Conservation (phyloP, 768 basidiomycete genomes). For the Dendrothele bispora region DNA sequence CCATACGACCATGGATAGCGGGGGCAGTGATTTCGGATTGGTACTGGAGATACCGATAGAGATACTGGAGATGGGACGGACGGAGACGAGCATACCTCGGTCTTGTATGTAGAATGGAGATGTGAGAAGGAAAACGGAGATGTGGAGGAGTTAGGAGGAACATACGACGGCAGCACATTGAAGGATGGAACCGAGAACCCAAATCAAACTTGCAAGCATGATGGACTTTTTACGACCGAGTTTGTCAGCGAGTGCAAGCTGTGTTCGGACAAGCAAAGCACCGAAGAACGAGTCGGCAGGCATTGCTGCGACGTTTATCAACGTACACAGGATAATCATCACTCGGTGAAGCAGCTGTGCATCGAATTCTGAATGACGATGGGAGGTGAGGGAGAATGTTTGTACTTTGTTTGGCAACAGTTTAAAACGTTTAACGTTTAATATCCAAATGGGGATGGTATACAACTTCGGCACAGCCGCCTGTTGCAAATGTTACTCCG, state of each 20-base stretch:
- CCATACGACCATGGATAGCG: conserved; percentile 70
- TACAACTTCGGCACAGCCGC: too few relatives aligned
- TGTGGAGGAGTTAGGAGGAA: conserved; percentile 2
- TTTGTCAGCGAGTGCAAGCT: conserved; percentile 64
- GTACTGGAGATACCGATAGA: conserved; percentile 71
- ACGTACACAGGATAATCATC: too few relatives aligned
- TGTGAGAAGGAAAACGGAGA: too few relatives aligned
- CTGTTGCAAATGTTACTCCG: too few relatives aligned
- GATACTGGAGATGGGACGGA: conserved; percentile 66
- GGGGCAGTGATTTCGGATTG: conserved; percentile 77
- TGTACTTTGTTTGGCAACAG: too few relatives aligned
- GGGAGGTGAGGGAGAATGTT: too few relatives aligned
- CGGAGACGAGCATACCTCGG: conserved; percentile 73
- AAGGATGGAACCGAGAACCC: conserved; percentile 72
- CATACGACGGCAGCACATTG: conserved; percentile 59
- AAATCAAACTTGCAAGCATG: conserved; percentile 65
- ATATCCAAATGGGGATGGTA: too few relatives aligned
- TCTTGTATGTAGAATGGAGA: conserved; percentile 27
- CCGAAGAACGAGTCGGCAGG: conserved; percentile 73
- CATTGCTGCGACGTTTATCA: conserved; percentile 79
- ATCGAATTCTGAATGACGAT: too few relatives aligned
- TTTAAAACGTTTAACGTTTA: too few relatives aligned
- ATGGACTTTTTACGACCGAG: conserved; percentile 68
- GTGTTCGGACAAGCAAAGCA: conserved; percentile 59
- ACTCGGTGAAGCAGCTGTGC: too few relatives aligned